Base-by-base conservation (phyloP, 2,329 filamentous ascomycete genomes). In the Colletotrichum endophyticum region DNA sequence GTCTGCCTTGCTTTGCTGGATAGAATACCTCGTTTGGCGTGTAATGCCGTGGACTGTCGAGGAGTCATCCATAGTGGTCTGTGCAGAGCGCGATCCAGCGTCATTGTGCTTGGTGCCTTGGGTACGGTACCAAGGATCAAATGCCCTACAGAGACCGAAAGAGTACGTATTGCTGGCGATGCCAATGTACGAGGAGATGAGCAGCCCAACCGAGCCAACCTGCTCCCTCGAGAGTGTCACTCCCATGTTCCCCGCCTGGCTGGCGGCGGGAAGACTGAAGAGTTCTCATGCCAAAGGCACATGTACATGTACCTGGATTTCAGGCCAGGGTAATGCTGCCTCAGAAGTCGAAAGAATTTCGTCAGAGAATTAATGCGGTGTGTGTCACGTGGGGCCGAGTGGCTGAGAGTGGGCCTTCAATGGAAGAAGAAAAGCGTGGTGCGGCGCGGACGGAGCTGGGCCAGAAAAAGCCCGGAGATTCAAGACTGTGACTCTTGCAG, bases 401-500 rank as follows among this genome's bases (percentile, higher is more conserved):
- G 66, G 75, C 72, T 77, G 75, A 77, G 5, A 61, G 72, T 75
- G 75, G 71, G 30, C 44, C 34, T 25, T 11, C 56, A 63, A 66
- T 57, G 66, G 62, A 75, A 75, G 72, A 75, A 77, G 75, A 66
- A 77, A 73, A 75, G 61, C 67, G 72, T 71, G 75, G 34, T 75
- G 71, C 72, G 59, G 71, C 64, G 74, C 71, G 66, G 72, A 77
- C 66, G 61, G 32, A 75, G 66, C 66, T 75, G 70, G 70, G 34
- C 62, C 70, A 64, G 32, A 64, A 72, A 49, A 69, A 76, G 66
- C 30, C 70, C 30, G 73, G 59, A 76, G 44, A 57, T 66, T 49
- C 44, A 49, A 49, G 44, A 62, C 59, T 62, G 19, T 32, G 59
- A 62, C 27, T 69, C 27, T 63, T 32, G 66, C 73, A 67, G 64